These are phyloP conservation scores for Hypoxylon fuscum DNA, from an alignment of 495 filamentous ascomycete genomes.

Conservation along the genomic window DNA sequence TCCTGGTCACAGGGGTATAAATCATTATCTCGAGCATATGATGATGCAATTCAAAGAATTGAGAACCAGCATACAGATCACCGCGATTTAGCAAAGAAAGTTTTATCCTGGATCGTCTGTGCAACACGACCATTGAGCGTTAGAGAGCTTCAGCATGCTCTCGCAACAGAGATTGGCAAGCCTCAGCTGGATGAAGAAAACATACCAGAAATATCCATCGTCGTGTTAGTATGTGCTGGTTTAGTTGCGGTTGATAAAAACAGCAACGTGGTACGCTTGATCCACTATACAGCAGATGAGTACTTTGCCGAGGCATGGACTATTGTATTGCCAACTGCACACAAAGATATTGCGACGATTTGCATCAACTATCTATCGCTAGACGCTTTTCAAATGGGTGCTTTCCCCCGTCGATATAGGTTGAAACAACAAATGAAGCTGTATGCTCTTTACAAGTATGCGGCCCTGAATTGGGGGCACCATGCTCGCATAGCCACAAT, in stretches of 20 bases:
- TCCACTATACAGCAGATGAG: slow-evolving; percentile 62
- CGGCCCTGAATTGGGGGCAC: slow-evolving; percentile 54
- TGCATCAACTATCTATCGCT: slow-evolving; percentile 59
- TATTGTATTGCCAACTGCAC: slow-evolving; percentile 46
- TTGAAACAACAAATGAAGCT: slow-evolving; percentile 33
- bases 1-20: too few relatives aligned
- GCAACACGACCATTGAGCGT: slow-evolving; percentile 49
- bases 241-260: slow-evolving; percentile 57
- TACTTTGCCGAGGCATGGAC: slow-evolving; percentile 46
- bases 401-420: slow-evolving; percentile 37
- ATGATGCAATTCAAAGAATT: slow-evolving; percentile 55
- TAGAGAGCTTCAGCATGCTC: slow-evolving; percentile 57
- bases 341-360: slow-evolving; percentile 44
- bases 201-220: slow-evolving; percentile 43
- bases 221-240: slow-evolving; percentile 59
- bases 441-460: slow-evolving; percentile 52
- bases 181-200: slow-evolving; percentile 46
- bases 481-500: slow-evolving; percentile 43
- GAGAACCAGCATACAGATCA: slow-evolving; percentile 43
- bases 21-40: slow-evolving; percentile 43
- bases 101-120: slow-evolving; percentile 55
- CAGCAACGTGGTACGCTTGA: slow-evolving; percentile 56
- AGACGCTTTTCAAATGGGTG: slow-evolving; percentile 45
- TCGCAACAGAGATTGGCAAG: slow-evolving; percentile 48
- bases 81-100: slow-evolving; percentile 41